phyloP scores from a whole-genome alignment of 108 stramenopile genomes.

The Nitzschia palea region DNA sequence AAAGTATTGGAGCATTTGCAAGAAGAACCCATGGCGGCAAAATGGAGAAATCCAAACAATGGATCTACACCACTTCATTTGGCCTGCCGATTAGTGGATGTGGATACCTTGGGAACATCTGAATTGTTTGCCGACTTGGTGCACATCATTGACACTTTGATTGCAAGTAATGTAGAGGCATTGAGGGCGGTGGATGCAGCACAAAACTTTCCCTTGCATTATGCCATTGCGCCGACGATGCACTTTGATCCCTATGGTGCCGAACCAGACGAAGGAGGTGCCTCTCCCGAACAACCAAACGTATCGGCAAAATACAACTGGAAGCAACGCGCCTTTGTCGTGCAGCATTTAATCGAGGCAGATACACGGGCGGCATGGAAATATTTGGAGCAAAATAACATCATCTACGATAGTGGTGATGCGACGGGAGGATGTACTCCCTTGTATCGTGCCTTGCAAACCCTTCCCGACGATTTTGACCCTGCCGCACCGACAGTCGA shows the following conservation, averaged over 20 bases:
- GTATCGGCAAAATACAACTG: conserved; percentile 13
- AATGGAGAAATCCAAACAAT: conserved; percentile 50
- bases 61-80: conserved; percentile 69
- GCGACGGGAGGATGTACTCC: conserved; percentile 35
- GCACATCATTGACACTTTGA: conserved; percentile 10
- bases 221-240: conserved; percentile 35
- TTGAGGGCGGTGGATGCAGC: conserved; percentile 30
- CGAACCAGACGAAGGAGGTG: neutral
- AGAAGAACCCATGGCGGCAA: conserved; percentile 17
- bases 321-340: conserved; percentile 31
- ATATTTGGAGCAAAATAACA: conserved; percentile 45
- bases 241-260: conserved; percentile 5
- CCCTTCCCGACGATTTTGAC: conserved; percentile 74
- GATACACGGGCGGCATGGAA: conserved; percentile 34
- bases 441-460: conserved; percentile 61
- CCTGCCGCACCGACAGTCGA: conserved; percentile 59
- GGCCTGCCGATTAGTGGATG: conserved; percentile 54
- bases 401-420: conserved; percentile 26
- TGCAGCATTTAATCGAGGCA: conserved; percentile 31
- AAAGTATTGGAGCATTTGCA: conserved; percentile 16
- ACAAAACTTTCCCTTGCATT: conserved; percentile 62
- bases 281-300: neutral
- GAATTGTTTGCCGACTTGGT: neutral
- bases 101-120: conserved; percentile 3
- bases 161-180: conserved; percentile 2